Conservation (phyloP, 495 filamentous ascomycete genomes). For the Parmelia sp. region DNA sequence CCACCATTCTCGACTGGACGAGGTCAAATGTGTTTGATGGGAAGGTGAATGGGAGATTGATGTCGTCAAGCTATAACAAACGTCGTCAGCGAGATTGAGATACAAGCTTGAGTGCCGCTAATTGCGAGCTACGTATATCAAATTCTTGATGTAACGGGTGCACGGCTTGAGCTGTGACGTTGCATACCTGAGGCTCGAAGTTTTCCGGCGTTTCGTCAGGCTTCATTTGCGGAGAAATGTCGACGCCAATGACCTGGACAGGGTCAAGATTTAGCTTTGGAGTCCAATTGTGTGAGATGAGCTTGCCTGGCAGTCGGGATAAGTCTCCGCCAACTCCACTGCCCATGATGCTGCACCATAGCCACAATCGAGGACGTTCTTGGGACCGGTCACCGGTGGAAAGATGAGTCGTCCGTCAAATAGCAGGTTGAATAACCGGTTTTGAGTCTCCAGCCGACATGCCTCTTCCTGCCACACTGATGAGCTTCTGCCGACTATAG, state of each 20-base stretch:
- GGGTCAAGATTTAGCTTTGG: background rate
- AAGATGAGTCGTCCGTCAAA: conserved; percentile 78
- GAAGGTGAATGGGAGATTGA: conserved; percentile 73
- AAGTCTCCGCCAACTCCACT: conserved; percentile 53
- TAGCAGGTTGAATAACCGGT: conserved; percentile 61
- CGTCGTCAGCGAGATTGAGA: conserved; percentile 6
- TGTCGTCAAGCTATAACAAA: conserved; percentile 57
- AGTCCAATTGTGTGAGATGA: background rate
- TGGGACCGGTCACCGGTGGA: conserved; percentile 58
- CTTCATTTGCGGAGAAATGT: conserved; percentile 69
- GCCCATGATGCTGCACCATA: conserved; percentile 63
- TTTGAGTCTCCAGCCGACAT: conserved; percentile 64
- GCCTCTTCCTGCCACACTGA: conserved; percentile 61
- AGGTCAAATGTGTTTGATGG: conserved; percentile 75
- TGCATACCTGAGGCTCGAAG: conserved; percentile 52
- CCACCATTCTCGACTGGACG: conserved; percentile 78
- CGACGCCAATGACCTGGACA: conserved; percentile 68
- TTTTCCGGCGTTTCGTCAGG: conserved; percentile 64
- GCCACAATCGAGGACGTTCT: conserved; percentile 70
- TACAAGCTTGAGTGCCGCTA: too few relatives aligned
- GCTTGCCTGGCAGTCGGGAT: conserved; percentile 69
- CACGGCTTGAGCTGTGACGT: background rate
- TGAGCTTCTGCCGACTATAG: conserved; percentile 18
- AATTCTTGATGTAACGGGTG: background rate
- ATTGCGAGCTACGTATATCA: background rate